Base-by-base conservation (phyloP, 352 stramenopile genomes). In the Phytopythium montanum region DNA sequence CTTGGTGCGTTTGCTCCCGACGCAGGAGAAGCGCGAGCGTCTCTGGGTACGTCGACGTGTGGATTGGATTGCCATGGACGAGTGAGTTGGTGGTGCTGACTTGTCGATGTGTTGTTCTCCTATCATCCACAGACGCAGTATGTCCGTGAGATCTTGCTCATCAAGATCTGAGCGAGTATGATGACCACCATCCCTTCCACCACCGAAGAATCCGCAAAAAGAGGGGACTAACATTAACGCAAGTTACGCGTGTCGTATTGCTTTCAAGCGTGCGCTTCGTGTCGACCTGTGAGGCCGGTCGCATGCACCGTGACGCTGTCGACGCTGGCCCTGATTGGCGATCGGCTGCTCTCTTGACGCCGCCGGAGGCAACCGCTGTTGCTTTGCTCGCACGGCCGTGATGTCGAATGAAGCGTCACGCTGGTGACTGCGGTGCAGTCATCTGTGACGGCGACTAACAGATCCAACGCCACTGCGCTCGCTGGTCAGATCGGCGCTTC, bases 1-100 rank as follows among this genome's bases (percentile, higher is more conserved):
- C 61, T 70, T 95, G 29, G 84, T 95, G 52, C 86, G 86, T 13
- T 63, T 95, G 52, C 66, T 95, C 50, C 86, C 86, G 19, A 95
- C 86, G 16, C 80, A 89, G 41, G 83, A 95, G 56, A 95, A 95
- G 64, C 84, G 86, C 44, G 81, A 93, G 56, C 77, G 70, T 0
- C 79, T 93, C 45, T 93, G 84, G 84, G 81, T 93, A 79, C 58
- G 80, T 85, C 21, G 23, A 14, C 18, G 2, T 19, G 5, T n/a
- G n/a, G 8, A 16, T 10, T 16, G 33, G 25, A 34, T 23, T 8
- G 13, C 5, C 9, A 9, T 28, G 14, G 5, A 14, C 25, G 26
- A n/a, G 0, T 21, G 23, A 58, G 13, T 61, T 57, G 26, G 6
- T 33, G 13, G 14, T 54, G 25, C 45, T 54, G 46, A 53, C 28